These are phyloP conservation scores for Geotrichum klebahnii DNA, from an alignment of 1,139 yeast species.

Conservation along the genomic window DNA sequence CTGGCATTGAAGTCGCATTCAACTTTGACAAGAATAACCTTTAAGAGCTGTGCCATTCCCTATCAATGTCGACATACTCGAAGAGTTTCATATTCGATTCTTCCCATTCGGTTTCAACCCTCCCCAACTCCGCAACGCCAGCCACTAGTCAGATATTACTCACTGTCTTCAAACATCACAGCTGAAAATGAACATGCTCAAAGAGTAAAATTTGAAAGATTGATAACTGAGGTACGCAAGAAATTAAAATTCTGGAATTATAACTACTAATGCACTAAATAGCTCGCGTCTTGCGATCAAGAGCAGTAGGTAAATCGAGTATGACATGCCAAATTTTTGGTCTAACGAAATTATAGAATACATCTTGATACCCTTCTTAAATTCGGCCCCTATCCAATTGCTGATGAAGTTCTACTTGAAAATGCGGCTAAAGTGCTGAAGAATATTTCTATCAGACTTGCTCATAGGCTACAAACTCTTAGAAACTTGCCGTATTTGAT, in stretches of 20 bases:
- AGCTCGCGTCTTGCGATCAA: slow-evolving; percentile 15
- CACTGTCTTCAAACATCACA: slow-evolving; percentile 3
- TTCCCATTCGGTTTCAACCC: too few species aligned
- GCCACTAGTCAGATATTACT: not conserved
- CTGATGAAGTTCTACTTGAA: slow-evolving; percentile 35
- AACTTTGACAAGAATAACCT: too few species aligned
- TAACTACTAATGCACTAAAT: not conserved
- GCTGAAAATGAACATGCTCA: slow-evolving; percentile 8
- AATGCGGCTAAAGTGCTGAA: slow-evolving; percentile 43
- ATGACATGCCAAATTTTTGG: not conserved
- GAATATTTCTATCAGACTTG: slow-evolving; percentile 35
- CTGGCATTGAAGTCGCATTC: too few species aligned
- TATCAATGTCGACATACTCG: too few species aligned
- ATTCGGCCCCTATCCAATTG: slow-evolving; percentile 30
- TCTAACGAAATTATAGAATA: slow-evolving; percentile 19
- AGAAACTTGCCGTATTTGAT: slow-evolving; percentile 76
- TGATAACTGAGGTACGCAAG: slow-evolving; percentile 16
- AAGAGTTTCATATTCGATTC: too few species aligned
- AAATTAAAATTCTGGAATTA: not conserved
- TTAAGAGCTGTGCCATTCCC: too few species aligned
- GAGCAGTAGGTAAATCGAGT: slow-evolving; percentile 12
- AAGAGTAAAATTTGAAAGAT: slow-evolving; percentile 8
- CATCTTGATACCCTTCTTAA: slow-evolving; percentile 31
- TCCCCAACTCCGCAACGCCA: too few species aligned
- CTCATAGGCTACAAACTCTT: slow-evolving; percentile 62